phyloP scores from a whole-genome alignment of 2,329 filamentous ascomycete genomes.

The Diaporthe sp. region DNA sequence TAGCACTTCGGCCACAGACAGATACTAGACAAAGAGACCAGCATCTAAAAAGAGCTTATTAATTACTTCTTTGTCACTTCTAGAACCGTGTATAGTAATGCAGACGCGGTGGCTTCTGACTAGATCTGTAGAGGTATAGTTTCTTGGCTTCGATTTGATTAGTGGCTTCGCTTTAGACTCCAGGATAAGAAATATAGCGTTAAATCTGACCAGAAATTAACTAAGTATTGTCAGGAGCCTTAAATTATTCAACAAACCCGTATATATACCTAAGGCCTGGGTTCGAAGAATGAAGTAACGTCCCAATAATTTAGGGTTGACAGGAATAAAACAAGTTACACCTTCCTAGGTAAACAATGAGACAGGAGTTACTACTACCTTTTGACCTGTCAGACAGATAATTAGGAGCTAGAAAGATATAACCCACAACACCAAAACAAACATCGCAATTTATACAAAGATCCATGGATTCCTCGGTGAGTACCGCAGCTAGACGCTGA shows the following conservation, averaged over 20 bases:
- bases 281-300: background rate
- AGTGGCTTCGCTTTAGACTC: background rate
- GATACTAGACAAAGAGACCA: background rate
- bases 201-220: background rate
- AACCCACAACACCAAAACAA: background rate
- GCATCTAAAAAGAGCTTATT: background rate
- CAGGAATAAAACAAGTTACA: background rate
- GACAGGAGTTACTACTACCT: background rate
- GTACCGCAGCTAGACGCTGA: background rate
- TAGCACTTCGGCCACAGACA: background rate
- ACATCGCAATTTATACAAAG: background rate
- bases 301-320: background rate
- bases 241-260: background rate
- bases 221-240: background rate
- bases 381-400: background rate
- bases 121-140: fast-evolving
- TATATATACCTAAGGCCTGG: background rate
- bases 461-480: background rate
- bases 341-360: background rate
- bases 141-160: background rate
- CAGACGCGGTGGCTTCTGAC: background rate
- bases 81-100: background rate
- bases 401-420: background rate
- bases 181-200: background rate
- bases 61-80: background rate